Base-by-base conservation (phyloP, 768 basidiomycete genomes). In the Pholiota conissans region DNA sequence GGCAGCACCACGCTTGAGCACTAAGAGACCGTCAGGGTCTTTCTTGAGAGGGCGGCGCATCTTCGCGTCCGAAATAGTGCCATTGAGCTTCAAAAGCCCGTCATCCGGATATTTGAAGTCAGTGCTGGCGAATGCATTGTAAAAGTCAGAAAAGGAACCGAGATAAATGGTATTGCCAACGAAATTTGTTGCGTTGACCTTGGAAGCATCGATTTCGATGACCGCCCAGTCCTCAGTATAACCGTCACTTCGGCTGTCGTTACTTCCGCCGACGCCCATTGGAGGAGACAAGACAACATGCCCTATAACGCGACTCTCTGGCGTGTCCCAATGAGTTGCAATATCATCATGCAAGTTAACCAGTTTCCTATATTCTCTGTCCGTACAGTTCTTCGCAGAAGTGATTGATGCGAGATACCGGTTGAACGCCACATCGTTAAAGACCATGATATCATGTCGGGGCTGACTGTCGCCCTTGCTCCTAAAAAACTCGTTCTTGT, bases 1-100 rank as follows among this genome's bases (percentile, higher is more conserved):
- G 30, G 59, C 53, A 26, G 26, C 60, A 35, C 78, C 74, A 55
- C 58, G 55, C 66, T 79, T 76, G 46, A 74, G 52, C 13, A 76
- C 77, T 18, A 72, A 50, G 8, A 77, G n/a, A 5, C 5, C n/a
- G 28, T 40, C 18, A 20, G 37, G 42, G n/a, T n/a, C n/a, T n/a
- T n/a, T n/a, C n/a, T n/a, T n/a, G 35, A 40, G 55, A 4, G 75
- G 71, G 13, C 56, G 18, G 52, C 49, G 62, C 65, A 79, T 67
- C n/a, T 67, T 56, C 8, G 68, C 58, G 8, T 73, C 71, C 5
- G 64, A 20, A 47, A 76, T 62, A 39, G 58, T 61, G 55, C 62
- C 74, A n/a, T n/a, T 14, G 48, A 69, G 58, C 28, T 27, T 51
- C 5, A 74, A 64, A 37, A 74, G 68, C 35, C 67, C 57, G 50